Base-by-base conservation (phyloP, 176 grass and related monocot genomes). In the Musa acuminata region DNA sequence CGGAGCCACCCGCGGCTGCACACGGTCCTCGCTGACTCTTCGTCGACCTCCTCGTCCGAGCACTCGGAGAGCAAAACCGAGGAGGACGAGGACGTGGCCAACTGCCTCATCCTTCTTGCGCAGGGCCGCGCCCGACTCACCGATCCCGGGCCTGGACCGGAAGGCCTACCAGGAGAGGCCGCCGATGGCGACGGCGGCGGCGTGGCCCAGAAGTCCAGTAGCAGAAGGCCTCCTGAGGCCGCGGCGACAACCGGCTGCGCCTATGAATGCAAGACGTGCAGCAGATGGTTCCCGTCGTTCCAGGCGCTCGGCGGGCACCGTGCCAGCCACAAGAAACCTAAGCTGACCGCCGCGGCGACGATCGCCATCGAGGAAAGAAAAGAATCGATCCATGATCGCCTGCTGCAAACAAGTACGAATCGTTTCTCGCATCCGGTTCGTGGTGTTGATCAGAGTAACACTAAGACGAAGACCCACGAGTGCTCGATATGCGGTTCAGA, bases 81-180 rank as follows among this genome's bases (percentile, higher is more conserved):
- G 43, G 89, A 96, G 80, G 87, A 92, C 81, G 78, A 92, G 49
- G 89, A 96, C 75, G 80, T 90, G 67, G 89, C 92, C 13, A 69
- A 92, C 53, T 87, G 87, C 82, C 89, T 96, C 52, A 87, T 96
- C 79, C 89, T 96, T 57, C 92, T 96, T n/a, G 85, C 92, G 0
- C 86, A 79, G 70, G 82, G 84, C 49, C 76, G 55, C 17, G 6
- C 53, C 14, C 9, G 35, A 43, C 35, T 43, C 4, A 43, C 53
- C 19, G 57, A 60, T 60, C 16, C 57, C 17, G 64, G 24, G 25
- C 13, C 3, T 8, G n/a, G 52, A 23, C 16, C 13, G 51, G 27
- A 29, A 26, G 35, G 4, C 35, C 35, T 43, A 43, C 35, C 35
- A 43, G 35, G 35, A 43, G 13, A 49, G 10, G 49, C 24, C 17